phyloP scores from a whole-genome alignment of 768 basidiomycete genomes.

The Termitomyces sp. region DNA sequence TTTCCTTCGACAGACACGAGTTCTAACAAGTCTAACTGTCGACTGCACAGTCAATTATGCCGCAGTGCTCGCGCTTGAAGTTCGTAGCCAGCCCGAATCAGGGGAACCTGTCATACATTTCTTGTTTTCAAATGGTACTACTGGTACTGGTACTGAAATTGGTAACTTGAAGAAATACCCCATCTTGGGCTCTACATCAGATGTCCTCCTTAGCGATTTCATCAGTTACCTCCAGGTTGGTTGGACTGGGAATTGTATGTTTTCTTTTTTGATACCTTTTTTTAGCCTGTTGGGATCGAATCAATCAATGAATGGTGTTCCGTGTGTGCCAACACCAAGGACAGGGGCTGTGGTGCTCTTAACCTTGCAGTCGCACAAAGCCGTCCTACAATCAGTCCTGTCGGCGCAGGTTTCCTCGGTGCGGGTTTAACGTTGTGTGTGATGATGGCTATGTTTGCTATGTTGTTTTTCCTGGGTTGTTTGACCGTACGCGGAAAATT shows the following conservation, averaged over 20 bases:
- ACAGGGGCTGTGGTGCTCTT: slow-evolving; percentile 52
- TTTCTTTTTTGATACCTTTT: not conserved
- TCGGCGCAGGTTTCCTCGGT: slow-evolving; percentile 67
- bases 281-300: slow-evolving; percentile 44
- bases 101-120: slow-evolving; percentile 51
- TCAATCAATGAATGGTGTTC: slow-evolving; percentile 54
- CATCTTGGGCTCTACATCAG: slow-evolving; percentile 36
- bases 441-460: slow-evolving; percentile 28
- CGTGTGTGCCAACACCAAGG: slow-evolving; percentile 49
- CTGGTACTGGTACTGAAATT: too few relatives aligned
- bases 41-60: slow-evolving; percentile 52
- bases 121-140: slow-evolving; percentile 70
- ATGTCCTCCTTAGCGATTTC: slow-evolving; percentile 52
- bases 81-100: slow-evolving; percentile 41
- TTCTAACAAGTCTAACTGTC: too few relatives aligned
- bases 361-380: slow-evolving; percentile 24
- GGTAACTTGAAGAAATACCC: slow-evolving; percentile 41
- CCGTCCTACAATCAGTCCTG: slow-evolving; percentile 37
- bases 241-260: not conserved
- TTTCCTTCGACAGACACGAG: not conserved
- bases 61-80: slow-evolving; percentile 51
- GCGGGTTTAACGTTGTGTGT: slow-evolving; percentile 49
- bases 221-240: slow-evolving; percentile 31
- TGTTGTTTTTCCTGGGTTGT: slow-evolving; percentile 37
- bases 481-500: slow-evolving; percentile 20